Base-by-base conservation (phyloP, 441 rosid genomes). In the Lepidium campestre region DNA sequence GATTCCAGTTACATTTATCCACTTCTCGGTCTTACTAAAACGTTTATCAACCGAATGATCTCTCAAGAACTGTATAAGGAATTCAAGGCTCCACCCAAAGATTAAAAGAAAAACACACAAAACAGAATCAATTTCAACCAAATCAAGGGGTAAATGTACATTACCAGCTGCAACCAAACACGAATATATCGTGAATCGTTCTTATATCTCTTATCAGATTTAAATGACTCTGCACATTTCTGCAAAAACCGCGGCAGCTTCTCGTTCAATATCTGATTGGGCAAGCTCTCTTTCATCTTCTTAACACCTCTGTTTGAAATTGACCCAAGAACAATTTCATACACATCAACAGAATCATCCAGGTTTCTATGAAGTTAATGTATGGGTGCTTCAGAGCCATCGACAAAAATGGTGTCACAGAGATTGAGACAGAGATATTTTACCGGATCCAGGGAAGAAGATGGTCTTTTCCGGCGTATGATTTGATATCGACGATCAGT, bases 371-470 rank as follows among this genome's bases (percentile, higher is more conserved):
- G 22, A 52, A 55, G 17, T 35, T 45, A 11, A 20, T 53, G 67
- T 25, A 68, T 42, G 13, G 5, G 8, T 54, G 58, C 41, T 63
- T 23, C 32, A 62, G 47, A 61, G 31, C 11, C 55, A n/a, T 14
- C 40, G 10, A 52, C 60, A 32, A 13, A 48, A 53, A 61, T 32
- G 61, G 57, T 25, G 62, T 14, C 5, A 27, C 25, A 2, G 48
- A 62, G 62, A 25, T 10, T 40, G 17, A 32, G 7, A 53, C 25
- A 49, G 9, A 60, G 60, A 23, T 46, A 9, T 40, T 60, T 68
- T 79, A 90, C 98, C 91, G 80, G 74, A 93, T 86, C 96, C 98
- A 90, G 1, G 98, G 98, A 58, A 87, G 88, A 39, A 93, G 86
- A 46, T 87, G 86, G 57, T 93, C 97, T 57, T 83, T 76, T 60